These are phyloP conservation scores for Cicer bijugum DNA, from an alignment of 306 rosid genomes.

Conservation along the genomic window DNA sequence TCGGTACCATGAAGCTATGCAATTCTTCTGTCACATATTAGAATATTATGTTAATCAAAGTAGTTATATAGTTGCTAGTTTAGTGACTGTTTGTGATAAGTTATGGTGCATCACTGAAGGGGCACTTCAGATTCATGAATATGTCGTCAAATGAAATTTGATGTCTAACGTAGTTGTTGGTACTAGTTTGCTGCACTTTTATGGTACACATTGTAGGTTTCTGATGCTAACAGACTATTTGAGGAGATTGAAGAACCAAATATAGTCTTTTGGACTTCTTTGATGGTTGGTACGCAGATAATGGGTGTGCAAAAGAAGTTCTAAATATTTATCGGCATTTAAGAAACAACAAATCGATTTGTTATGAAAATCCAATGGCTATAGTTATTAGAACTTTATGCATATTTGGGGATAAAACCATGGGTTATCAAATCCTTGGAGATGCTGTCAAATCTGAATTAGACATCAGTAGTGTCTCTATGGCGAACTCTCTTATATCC, in stretches of 20 bases:
- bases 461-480: conserved; percentile 63
- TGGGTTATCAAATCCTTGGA: conserved; percentile 78
- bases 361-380: conserved; percentile 74
- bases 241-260: conserved; percentile 76
- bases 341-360: conserved; percentile 50
- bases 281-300: conserved; percentile 75
- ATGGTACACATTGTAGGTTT: conserved; percentile 62
- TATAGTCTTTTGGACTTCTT: conserved; percentile 92
- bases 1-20: conserved; percentile 55
- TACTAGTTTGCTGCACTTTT: conserved; percentile 82
- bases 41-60: conserved; percentile 54
- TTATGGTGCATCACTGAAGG: conserved; percentile 62
- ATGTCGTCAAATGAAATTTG: conserved; percentile 64
- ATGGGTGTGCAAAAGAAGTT: conserved; percentile 61
- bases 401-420: conserved; percentile 56
- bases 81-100: conserved; percentile 78
- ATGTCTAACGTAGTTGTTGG: conserved; percentile 71
- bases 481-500: conserved; percentile 72
- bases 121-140: conserved; percentile 77
- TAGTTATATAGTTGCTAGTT: conserved; percentile 71
- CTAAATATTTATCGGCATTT: conserved; percentile 59
- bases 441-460: conserved; percentile 68
- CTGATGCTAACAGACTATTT: conserved; percentile 58
- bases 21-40: conserved; percentile 60
- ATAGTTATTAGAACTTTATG: conserved; percentile 75